phyloP scores from a whole-genome alignment of 352 stramenopile genomes.

The Globisporangium ultimum region DNA sequence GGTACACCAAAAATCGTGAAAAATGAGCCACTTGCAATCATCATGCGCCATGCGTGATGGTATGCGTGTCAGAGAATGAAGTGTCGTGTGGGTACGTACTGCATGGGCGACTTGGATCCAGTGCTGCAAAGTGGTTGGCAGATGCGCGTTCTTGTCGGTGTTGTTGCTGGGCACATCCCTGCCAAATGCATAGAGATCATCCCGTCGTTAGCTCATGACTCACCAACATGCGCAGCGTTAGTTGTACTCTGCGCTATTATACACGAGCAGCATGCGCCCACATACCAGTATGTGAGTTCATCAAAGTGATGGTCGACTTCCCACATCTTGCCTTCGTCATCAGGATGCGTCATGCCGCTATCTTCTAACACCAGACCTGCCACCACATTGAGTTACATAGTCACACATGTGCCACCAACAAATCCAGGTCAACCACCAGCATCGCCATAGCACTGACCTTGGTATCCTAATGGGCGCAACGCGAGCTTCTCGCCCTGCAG shows the following conservation, averaged over 20 bases:
- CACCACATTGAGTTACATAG: too few species aligned
- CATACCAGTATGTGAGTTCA: slow-evolving; percentile 60
- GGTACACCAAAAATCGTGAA: not conserved
- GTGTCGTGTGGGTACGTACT: slow-evolving; percentile 29
- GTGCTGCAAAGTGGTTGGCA: slow-evolving; percentile 47
- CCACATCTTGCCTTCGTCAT: slow-evolving; percentile 69
- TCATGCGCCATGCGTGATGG: too few species aligned
- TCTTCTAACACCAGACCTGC: slow-evolving; percentile 65
- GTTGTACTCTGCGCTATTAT: too few species aligned
- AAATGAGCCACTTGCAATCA: too few species aligned
- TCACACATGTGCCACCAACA: not conserved
- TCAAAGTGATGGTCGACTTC: slow-evolving; percentile 79
- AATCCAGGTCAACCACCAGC: not conserved
- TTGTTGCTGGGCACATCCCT: slow-evolving; percentile 61
- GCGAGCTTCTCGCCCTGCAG: slow-evolving; percentile 46
- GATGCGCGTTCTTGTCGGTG: slow-evolving; percentile 44
- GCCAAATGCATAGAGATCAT: not conserved
- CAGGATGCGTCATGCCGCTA: slow-evolving; percentile 43
- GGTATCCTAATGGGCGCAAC: slow-evolving; percentile 38
- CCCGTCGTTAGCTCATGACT: too few species aligned
- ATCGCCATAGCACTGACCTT: slow-evolving; percentile 20
- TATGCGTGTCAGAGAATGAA: too few species aligned
- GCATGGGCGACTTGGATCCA: slow-evolving; percentile 55
- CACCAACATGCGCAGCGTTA: too few species aligned
- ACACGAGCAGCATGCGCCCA: not conserved